Evolutionary conservation across 805 yeast species (phyloP).

Genomic region (Torulaspora delbrueckii): DNA sequence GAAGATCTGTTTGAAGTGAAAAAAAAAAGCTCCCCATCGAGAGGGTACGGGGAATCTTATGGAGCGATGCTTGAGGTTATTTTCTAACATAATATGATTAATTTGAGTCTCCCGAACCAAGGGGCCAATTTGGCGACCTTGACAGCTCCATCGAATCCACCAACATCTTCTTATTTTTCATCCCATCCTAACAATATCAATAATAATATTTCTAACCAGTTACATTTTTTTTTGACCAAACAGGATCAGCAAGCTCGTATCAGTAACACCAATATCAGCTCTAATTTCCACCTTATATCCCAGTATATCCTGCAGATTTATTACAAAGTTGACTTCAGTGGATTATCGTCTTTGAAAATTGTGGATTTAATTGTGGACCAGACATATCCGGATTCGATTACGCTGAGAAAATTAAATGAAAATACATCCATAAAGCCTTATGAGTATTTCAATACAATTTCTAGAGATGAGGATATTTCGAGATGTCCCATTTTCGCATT

Average conservation of each 20-base stretch:
- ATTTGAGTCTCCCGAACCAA: conserved; percentile 8
- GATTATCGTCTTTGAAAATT: conserved; percentile 20
- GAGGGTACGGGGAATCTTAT: not conserved
- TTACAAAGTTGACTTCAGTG: conserved; percentile 25
- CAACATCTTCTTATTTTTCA: conserved; percentile 7
- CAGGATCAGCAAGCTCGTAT: conserved; percentile 22
- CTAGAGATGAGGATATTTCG: conserved; percentile 31
- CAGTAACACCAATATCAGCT: conserved; percentile 14
- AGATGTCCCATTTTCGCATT: conserved; percentile 34
- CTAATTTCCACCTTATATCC: conserved; percentile 29
- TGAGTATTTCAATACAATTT: conserved; percentile 33
- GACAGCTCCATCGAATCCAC: not conserved
- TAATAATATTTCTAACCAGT: conserved; percentile 8
- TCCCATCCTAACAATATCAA: not conserved
- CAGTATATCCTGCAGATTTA: conserved; percentile 32
- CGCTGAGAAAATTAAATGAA: conserved; percentile 34
- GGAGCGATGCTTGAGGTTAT: conserved; percentile 7
- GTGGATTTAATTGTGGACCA: conserved; percentile 35
- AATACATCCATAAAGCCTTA: conserved; percentile 23
- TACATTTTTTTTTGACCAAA: conserved; percentile 9
- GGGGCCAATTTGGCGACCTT: conserved; percentile 7
- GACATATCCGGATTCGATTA: conserved; percentile 34
- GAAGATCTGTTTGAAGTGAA: not conserved
- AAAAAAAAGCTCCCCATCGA: not conserved
- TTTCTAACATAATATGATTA: conserved; percentile 8